Base-by-base conservation (phyloP, 345 rosid species). In the Eutrema japonicum region DNA sequence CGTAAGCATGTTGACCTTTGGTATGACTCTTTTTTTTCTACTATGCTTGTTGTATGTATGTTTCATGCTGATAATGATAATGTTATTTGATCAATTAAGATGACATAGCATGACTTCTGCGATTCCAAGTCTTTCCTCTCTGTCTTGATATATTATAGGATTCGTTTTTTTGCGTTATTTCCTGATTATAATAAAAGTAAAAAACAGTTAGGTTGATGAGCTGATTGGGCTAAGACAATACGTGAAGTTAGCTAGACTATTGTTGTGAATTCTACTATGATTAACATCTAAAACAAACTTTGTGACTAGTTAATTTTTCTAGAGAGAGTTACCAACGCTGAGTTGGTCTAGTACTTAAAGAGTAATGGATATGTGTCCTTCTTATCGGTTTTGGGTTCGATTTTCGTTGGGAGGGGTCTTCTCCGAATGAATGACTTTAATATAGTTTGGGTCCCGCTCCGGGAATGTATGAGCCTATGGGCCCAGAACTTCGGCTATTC, bases 181-280 rank as follows among this genome's bases (percentile, higher is more conserved):
- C 5, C 29, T 49, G 1, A 18, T 50, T 50, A 22, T 22, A 22
- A 42, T 12, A 42, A 42, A 7, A 48, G 29, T 26, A 8, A 50
- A 18, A 7, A 41, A 48, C 3, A 42, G 5, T 13, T 13, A 43
- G 48, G 5, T 45, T 45, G 48, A 45, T 45, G 48, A 11, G 10
- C 26, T 50, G 54, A 10, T 50, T 50, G 32, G 26, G 26, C 26
- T 22, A 18, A 16, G 14, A 18, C 27, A 48, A 10, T 18, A 18
- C 11, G 29, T 48, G 8, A 48, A 7, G 29, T 16, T 48, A 16
- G 53, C 26, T 14, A 47, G 2, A 48, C 29, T 16, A 1, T 14
- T 47, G 51, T 49, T 18, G 53, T 2, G 12, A 49, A 49, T 49
- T 49, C 10, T 57, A 57, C 45, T 57, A 36, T 57, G 29, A 57